Evolutionary conservation across 768 basidiomycete species (phyloP).

Genomic region (Russula brevipes): DNA sequence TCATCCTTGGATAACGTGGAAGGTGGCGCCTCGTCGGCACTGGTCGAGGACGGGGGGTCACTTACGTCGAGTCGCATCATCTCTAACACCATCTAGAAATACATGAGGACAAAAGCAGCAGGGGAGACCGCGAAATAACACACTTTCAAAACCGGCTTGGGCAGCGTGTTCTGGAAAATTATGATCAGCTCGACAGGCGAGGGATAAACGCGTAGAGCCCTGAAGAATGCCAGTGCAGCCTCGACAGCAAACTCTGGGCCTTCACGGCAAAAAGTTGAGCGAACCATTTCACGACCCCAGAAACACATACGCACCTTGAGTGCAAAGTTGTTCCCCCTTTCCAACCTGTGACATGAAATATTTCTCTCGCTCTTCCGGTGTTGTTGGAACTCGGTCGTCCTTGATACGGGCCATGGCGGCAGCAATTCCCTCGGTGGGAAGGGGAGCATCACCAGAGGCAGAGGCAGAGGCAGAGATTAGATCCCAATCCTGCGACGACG

Average conservation of each 20-base stretch:
- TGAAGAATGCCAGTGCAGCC: conserved; percentile 87
- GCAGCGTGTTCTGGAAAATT: conserved; percentile 91
- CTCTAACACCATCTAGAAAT: conserved; percentile 62
- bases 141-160: too few relatives aligned
- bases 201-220: conserved; percentile 91
- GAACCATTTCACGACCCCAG: not conserved
- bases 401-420: conserved; percentile 51
- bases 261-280: conserved; percentile 32
- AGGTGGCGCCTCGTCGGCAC: conserved; percentile 46
- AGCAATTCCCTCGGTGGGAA: conserved; percentile 51
- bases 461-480: conserved; percentile 55
- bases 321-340: conserved; percentile 77
- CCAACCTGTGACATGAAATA: conserved; percentile 91
- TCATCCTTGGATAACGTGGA: conserved; percentile 29
- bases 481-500: conserved; percentile 90
- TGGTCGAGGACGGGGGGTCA: conserved; percentile 45
- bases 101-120: conserved; percentile 7
- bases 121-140: conserved; percentile 46
- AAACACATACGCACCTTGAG: conserved; percentile 51
- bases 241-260: conserved; percentile 74
- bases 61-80: conserved; percentile 88
- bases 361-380: conserved; percentile 73
- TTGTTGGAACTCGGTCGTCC: conserved; percentile 43
- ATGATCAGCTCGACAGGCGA: conserved; percentile 89
- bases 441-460: conserved; percentile 14